phyloP scores from a whole-genome alignment of 2,329 filamentous ascomycete genomes.

The Ceratocystis papillata region DNA sequence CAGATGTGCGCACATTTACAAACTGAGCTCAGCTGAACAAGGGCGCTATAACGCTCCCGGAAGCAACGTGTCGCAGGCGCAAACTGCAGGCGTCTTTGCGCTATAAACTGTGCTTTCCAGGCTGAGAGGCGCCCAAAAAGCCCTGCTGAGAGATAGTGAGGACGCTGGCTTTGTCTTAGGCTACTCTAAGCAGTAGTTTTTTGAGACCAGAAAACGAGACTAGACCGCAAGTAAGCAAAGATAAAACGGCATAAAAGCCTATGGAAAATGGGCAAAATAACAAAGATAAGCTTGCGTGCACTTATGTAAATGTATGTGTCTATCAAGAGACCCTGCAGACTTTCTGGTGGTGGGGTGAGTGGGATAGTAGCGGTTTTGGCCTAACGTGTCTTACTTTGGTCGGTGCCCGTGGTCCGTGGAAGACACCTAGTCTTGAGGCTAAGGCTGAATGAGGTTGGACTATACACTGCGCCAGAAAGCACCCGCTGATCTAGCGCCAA shows the following conservation, averaged over 20 bases:
- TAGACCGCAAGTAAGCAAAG: not conserved
- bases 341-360: not conserved
- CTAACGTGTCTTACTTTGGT: not conserved
- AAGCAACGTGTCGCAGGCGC: not conserved
- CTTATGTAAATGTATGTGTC: too few relatives aligned
- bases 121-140: not conserved
- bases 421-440: not conserved
- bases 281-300: too few relatives aligned
- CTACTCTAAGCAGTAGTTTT: not conserved
- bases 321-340: slow-evolving; percentile 9
- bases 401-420: not conserved
- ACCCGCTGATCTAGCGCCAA: not conserved
- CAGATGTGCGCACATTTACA: not conserved
- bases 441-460: not conserved
- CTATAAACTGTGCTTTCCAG: not conserved
- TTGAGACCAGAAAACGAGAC: not conserved
- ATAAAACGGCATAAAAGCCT: not conserved
- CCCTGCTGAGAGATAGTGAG: not conserved
- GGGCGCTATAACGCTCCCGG: not conserved
- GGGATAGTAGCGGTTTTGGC: not conserved
- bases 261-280: too few relatives aligned
- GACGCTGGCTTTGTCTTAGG: not conserved
- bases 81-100: not conserved
- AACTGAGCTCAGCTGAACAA: not conserved
- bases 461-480: not conserved